Base-by-base conservation (phyloP, 495 filamentous ascomycete genomes). In the Xylaria cubensis region DNA sequence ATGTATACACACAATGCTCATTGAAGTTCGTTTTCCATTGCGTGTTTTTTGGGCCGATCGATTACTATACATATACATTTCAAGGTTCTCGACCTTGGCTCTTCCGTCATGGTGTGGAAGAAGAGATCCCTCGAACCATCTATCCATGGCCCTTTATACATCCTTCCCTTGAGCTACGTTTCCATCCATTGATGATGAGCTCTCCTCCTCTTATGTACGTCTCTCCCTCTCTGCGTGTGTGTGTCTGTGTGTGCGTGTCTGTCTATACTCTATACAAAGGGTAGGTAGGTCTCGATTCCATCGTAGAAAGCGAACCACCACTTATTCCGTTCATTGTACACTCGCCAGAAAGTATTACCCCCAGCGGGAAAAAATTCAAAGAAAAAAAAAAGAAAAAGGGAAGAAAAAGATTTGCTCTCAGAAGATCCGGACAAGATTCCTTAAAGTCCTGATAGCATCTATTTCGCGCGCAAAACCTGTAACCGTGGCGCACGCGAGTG, bases 221-320 rank as follows among this genome's bases (percentile, higher is more conserved):
- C 36, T 44, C 61, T 61, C 15, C 9, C 8, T 41, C 1, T 41
- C 8, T 41, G 39, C 13, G 10, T 39, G 9, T 19, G 8, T 64
- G 39, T 53, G 42, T 66, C 5, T 36, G 34, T 36, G 1, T 36
- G 34, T 41, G 39, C 21, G 3, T 19, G n/a, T 44, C 21, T 53
- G 26, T 67, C 64, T 67, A 67, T 36, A 67, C 8, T 67, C 64
- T 67, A 39, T 67, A 53, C 46, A 67, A 39, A 46, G 46, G 29
- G 53, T 39, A 29, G 64, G 46, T 24, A 0, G 19, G 17, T 15
- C 34, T 36, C 34, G 34, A 32, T 61, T 61, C 32, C 34, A 17
- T 61, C 19, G 32, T 61, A 39, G 34, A 44, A 44, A 44, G 39
- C 8, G n/a, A 64, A 44, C 61, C 61, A 44, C 4, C 59, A 21